Evolutionary conservation across 805 yeast genomes (phyloP), one percentile per base, ranked within the genome.

Genomic region (Ogataea ganodermae): DNA sequence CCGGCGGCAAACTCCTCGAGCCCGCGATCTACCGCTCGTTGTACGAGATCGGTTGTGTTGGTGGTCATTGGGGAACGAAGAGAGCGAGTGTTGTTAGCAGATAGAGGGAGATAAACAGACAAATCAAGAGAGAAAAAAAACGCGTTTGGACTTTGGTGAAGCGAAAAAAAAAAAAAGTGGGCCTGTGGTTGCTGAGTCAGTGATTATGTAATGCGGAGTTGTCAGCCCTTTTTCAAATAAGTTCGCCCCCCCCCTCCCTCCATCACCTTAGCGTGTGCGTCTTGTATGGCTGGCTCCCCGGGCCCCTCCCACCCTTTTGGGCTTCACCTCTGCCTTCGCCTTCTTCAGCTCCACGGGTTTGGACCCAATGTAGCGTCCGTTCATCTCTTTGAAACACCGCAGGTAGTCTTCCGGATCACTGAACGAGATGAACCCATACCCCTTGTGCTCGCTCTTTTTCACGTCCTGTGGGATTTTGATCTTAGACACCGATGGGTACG

Each of bases 391-490:
- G 65, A 83, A 86, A 2, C 91, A 89, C 43, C 70, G 67, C 45
- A 86, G 69, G 56, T 84, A 86, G 59, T 86, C 92, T 17, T 81
- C 79, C 0, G 91, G 66, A 50, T 75, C 75, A 2, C 68, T 70
- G 62, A 87, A 86, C 5, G 88, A 80, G 12, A 86, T 84, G 63
- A 86, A 87, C 6, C 90, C 95, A 61, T 70, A 87, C 3, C 95
- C 94, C 59, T 79, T 82, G 49, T 75, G 73, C 51, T 72, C 75
- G 7, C 68, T 71, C 24, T 76, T 68, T 24, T 64, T 66, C 18
- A 64, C 62, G 52, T 82, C 86, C 33, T 62, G 49, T 1, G 89
- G 87, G 1, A 85, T 86, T 44, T 76, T 73, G 5, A 78, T 86
- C 53, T 82, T 81, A 7, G 78, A 66, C 48, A 85, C 61, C 2